Conservation (phyloP, 2,329 filamentous ascomycete species). For the Knufia fluminis region DNA sequence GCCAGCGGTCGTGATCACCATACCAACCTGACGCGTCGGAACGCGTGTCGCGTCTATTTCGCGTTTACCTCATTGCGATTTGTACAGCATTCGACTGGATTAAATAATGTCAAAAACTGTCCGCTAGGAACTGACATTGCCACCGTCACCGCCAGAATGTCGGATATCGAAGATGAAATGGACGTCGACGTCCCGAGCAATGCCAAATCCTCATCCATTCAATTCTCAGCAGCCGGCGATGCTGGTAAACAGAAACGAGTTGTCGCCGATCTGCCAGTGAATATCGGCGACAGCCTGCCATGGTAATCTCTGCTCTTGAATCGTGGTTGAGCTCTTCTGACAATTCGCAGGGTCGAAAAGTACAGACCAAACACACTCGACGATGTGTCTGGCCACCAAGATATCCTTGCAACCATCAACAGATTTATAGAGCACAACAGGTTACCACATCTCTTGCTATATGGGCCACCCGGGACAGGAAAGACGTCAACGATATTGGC, state of each 20-base stretch:
- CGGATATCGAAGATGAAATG: conserved; percentile 56
- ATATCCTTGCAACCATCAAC: conserved; percentile 95
- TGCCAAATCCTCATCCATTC: conserved; percentile 39
- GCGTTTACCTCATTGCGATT: too few species aligned
- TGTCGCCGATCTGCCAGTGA: conserved; percentile 84
- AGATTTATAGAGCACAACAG: conserved; percentile 93
- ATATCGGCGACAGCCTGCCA: conserved; percentile 86
- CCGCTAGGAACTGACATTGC: too few species aligned
- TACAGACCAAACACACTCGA: conserved; percentile 81
- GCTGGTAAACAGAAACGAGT: conserved; percentile 78
- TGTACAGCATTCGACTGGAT: too few species aligned
- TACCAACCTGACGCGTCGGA: too few species aligned
- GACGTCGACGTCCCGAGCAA: conserved; percentile 51
- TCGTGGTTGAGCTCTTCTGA: conserved; percentile 9
- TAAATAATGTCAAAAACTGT: too few species aligned
- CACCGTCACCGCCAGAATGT: conserved; percentile 34
- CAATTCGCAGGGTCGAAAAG: conserved; percentile 73
- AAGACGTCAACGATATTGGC: conserved; percentile 97
- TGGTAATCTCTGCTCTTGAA: conserved; percentile 51
- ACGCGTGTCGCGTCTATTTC: too few species aligned
- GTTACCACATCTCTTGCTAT: conserved; percentile 89
- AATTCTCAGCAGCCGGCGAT: conserved; percentile 65
- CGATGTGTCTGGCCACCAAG: conserved; percentile 93
- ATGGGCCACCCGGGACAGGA: conserved; percentile 90
- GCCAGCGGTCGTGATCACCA: too few species aligned